These are phyloP conservation scores for Pezicula radicicola DNA, from an alignment of 2,329 filamentous ascomycete genomes.

Conservation along the genomic window DNA sequence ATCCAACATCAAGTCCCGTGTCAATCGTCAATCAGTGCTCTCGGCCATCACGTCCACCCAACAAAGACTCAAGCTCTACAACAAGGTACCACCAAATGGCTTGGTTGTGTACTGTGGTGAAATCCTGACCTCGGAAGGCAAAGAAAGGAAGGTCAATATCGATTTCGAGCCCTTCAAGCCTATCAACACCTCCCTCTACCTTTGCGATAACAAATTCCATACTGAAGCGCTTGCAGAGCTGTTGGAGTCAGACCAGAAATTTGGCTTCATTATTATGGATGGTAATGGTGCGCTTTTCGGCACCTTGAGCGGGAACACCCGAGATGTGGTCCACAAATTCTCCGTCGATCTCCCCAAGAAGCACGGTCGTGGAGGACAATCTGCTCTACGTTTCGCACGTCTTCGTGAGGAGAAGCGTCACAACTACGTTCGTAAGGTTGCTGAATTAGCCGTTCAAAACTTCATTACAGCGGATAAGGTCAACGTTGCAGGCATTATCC, in stretches of 20 bases:
- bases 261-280: slow-evolving; percentile 99
- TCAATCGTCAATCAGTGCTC: slow-evolving; percentile 96
- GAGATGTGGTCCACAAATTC: slow-evolving; percentile 97
- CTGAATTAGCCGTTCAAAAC: slow-evolving; percentile 96
- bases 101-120: slow-evolving; percentile 99
- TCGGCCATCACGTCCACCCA: slow-evolving; percentile 99
- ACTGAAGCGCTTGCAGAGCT: slow-evolving; percentile 96
- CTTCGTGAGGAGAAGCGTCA: slow-evolving; percentile 99
- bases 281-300: slow-evolving; percentile 97
- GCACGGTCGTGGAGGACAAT: slow-evolving; percentile 99
- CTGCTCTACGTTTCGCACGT: slow-evolving; percentile 98
- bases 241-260: slow-evolving; percentile 97
- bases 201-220: slow-evolving; percentile 99
- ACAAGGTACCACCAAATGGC: slow-evolving; percentile 96
- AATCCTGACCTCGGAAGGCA: slow-evolving; percentile 98
- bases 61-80: slow-evolving; percentile 98
- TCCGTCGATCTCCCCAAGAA: slow-evolving; percentile 99
- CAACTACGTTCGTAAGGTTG: slow-evolving; percentile 99
- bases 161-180: slow-evolving; percentile 99
- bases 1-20: slow-evolving; percentile 99
- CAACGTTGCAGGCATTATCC: slow-evolving; percentile 92
- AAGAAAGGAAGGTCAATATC: slow-evolving; percentile 99
- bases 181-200: slow-evolving; percentile 98
- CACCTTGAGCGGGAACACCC: slow-evolving; percentile 93
- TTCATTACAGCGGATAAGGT: slow-evolving; percentile 98